phyloP scores from a whole-genome alignment of 139 green algal genomes.

The Closterium sp. region DNA sequence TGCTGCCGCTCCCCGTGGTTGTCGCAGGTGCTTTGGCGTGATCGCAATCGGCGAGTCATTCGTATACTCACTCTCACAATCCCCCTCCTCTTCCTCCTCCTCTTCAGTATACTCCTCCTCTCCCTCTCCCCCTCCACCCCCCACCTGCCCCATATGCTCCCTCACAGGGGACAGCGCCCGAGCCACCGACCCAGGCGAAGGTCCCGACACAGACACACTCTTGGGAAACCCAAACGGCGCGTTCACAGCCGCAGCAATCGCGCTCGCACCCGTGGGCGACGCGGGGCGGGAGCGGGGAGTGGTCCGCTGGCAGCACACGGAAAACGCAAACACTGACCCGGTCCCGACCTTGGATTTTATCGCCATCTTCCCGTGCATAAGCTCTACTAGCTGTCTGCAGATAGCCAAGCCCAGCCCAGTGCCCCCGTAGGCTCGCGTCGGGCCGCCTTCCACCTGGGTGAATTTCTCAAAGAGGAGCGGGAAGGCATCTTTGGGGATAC shows the following conservation, averaged over 20 bases:
- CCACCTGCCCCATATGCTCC: neutral
- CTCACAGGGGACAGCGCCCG: neutral
- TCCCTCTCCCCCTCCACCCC: no score
- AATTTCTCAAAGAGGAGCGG: conserved; percentile 41
- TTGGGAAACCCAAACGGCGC: neutral
- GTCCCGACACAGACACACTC: neutral
- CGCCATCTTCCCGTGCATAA: neutral
- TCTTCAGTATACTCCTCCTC: neutral
- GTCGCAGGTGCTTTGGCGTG: neutral
- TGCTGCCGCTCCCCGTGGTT: neutral
- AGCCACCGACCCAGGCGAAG: neutral
- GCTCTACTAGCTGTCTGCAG: conserved; percentile 26
- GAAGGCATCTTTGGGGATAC: conserved; percentile 24
- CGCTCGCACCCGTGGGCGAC: neutral
- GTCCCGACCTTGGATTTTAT: neutral
- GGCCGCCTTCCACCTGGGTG: conserved; percentile 15
- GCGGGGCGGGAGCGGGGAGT: neutral
- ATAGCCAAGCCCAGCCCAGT: conserved; percentile 26
- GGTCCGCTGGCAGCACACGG: neutral
- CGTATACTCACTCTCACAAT: neutral
- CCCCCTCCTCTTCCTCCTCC: neutral
- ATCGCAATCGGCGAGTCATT: neutral
- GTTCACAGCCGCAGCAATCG: neutral
- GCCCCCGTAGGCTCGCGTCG: conserved; percentile 19
- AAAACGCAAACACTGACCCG: neutral